Percentiles rank a stretch among this genome's conserved stretches.
Evolutionary conservation across 306 rosid species (phyloP).

Genomic region (Quercus mongolica): DNA sequence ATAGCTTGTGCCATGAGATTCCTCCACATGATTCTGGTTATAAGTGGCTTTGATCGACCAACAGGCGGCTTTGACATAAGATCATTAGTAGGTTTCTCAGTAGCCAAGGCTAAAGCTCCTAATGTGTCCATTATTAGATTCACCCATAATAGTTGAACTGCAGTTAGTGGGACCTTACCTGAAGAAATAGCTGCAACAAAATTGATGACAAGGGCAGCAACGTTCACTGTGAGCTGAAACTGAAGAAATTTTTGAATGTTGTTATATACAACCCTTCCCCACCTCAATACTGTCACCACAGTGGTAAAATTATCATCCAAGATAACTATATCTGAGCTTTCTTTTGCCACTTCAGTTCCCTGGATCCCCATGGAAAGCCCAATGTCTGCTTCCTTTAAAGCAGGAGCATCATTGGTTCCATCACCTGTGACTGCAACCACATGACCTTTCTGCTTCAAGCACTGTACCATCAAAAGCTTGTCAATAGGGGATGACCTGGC

Average conservation of each 20-base stretch:
- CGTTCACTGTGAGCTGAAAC: slow-evolving; percentile 27
- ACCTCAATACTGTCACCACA: slow-evolving; percentile 15
- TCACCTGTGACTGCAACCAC: slow-evolving; percentile 33
- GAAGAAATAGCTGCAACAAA: slow-evolving; percentile 20
- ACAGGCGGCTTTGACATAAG: slow-evolving; percentile 15
- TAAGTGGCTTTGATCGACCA: slow-evolving; percentile 13
- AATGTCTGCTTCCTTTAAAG: slow-evolving; percentile 26
- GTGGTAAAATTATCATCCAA: slow-evolving; percentile 20
- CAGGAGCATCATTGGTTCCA: slow-evolving; percentile 30
- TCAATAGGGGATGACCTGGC: slow-evolving; percentile 27
- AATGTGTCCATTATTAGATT: slow-evolving; percentile 30
- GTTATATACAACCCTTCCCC: slow-evolving; percentile 29
- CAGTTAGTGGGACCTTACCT: slow-evolving; percentile 18
- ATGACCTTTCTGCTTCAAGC: slow-evolving; percentile 22
- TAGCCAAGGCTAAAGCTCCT: slow-evolving; percentile 34
- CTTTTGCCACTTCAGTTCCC: slow-evolving; percentile 31
- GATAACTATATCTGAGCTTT: slow-evolving; percentile 26
- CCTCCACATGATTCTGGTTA: slow-evolving; percentile 30
- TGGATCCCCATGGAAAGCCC: slow-evolving; percentile 34
- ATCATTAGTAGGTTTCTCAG: slow-evolving; percentile 16
- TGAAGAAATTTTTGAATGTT: slow-evolving; percentile 29
- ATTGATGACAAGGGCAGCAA: slow-evolving; percentile 18
- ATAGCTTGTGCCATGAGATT: slow-evolving; percentile 25
- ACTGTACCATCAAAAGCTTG: slow-evolving; percentile 26
- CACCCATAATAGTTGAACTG: slow-evolving; percentile 28